Evolutionary conservation across 2,329 filamentous ascomycete genomes (phyloP), one percentile per base, ranked within the genome.

Genomic region (Aureobasidium uvarum): DNA sequence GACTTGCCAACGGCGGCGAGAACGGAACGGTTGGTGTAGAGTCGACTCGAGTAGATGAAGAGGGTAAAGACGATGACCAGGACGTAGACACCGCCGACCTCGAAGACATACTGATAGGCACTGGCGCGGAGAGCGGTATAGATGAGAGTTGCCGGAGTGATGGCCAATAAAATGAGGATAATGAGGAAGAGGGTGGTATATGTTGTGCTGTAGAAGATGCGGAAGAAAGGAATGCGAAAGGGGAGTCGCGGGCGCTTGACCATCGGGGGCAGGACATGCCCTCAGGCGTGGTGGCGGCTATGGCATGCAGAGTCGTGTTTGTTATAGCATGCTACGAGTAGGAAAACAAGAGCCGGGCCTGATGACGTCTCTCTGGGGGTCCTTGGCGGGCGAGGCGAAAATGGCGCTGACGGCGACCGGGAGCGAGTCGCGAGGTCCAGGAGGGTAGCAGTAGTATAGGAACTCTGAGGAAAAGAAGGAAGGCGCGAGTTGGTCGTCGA

Each of bases 1-100:
- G 86, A 81, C 76, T 94, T 95, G 1, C 95, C 95, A 66, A 99
- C 96, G 4, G 86, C 88, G 20, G 88, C 85, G 10, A 98, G 83
- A 10, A 90, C 87, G 52, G 84, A 89, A 68, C 91, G 87, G 72
- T 91, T 96, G 62, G 94, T 91, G 77, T 94, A 97, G 23, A 97
- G 84, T n/a, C 95, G 84, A 62, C 87, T 86, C 64, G 88, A 84
- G 76, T 96, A 97, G 72, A 97, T 85, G 71, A 96, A 86, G 51
- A 86, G 77, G 50, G 91, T 85, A 62, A 92, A 78, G 52, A 90
- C 68, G 52, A 89, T 81, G 16, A 91, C 92, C 55, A 92, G 79
- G 65, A 93, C 78, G 74, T 96, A 96, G 71, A 85, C 84, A 66
- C 90, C 87, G 63, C 86, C 85, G 70, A 97, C 85, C 73, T 95